Conservation (phyloP, 768 basidiomycete genomes). For the Gloeopeniophorella convolvens region DNA sequence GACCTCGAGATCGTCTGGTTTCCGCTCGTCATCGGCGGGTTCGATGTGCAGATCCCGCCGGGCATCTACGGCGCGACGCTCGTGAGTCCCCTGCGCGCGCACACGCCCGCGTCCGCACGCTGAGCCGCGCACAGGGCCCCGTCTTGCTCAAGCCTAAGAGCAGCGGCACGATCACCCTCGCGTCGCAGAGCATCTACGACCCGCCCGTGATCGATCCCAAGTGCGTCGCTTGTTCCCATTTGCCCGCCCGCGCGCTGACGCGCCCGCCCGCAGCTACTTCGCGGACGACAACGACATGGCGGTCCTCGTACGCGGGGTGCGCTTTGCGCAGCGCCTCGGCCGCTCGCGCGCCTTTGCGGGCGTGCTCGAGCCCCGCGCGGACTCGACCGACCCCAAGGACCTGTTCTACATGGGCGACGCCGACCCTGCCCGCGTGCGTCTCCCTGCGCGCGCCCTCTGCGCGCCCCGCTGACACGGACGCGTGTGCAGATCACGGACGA, state of each 20-base stretch:
- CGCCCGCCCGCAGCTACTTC: slow-evolving; percentile 9
- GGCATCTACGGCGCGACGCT: slow-evolving; percentile 10
- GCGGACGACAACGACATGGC: slow-evolving; percentile 17
- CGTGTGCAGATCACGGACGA: slow-evolving; percentile 16
- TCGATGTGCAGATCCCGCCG: background rate
- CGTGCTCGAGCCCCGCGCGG: slow-evolving; percentile 9
- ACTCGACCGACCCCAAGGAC: slow-evolving; percentile 10
- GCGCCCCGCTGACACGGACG: background rate
- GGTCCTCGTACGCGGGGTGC: slow-evolving; percentile 14
- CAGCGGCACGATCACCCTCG: slow-evolving; percentile 8
- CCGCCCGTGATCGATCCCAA: slow-evolving; percentile 15
- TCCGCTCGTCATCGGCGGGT: slow-evolving; percentile 4
- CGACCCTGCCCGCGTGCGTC: slow-evolving; percentile 7
- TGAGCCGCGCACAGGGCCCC: background rate
- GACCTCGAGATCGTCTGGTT: slow-evolving; percentile 17
- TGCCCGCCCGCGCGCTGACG: background rate
- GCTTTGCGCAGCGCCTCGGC: slow-evolving; percentile 11
- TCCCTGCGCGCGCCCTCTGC: background rate
- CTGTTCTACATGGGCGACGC: slow-evolving; percentile 15
- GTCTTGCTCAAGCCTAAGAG: slow-evolving; percentile 16
- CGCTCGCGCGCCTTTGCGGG: slow-evolving; percentile 9
- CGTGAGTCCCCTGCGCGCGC: background rate
- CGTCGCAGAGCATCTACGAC: slow-evolving; percentile 11
- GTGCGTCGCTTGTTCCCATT: background rate
- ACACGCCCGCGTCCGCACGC: background rate